phyloP scores from a whole-genome alignment of 495 filamentous ascomycete species.

The Sordaria brevicollis region DNA sequence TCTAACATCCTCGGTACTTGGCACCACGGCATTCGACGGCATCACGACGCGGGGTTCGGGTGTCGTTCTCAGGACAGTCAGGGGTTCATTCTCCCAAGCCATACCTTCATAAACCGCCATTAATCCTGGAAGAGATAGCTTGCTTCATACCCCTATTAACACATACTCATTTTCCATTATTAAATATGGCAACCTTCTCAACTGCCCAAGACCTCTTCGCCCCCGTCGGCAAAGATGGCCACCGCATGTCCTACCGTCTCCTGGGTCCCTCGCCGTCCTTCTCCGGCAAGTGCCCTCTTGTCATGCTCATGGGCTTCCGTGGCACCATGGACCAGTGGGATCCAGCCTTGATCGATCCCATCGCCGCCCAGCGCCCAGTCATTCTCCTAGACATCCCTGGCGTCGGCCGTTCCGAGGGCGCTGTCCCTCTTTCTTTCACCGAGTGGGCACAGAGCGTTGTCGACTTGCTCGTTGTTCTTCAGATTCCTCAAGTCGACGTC shows the following conservation, averaged over 20 bases:
- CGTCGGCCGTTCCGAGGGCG: conserved; percentile 13
- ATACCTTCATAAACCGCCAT: background rate
- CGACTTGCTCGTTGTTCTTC: conserved; percentile 47
- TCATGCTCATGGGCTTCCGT: conserved; percentile 22
- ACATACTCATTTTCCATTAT: background rate
- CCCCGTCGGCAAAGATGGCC: background rate
- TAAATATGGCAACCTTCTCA: background rate
- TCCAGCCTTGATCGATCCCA: conserved; percentile 16
- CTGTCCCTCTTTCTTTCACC: conserved; percentile 9
- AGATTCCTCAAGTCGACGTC: conserved; percentile 46
- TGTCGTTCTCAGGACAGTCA: background rate
- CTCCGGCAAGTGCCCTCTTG: conserved; percentile 16
- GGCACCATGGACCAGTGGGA: conserved; percentile 24
- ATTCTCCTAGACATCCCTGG: conserved; percentile 18
- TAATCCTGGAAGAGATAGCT: too few species aligned
- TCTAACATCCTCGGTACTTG: background rate
- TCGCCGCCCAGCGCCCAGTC: conserved; percentile 13
- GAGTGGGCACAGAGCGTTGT: conserved; percentile 47
- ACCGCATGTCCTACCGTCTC: conserved; percentile 11
- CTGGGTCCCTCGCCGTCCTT: conserved; percentile 9
- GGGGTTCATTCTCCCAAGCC: background rate
- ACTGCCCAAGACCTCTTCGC: background rate
- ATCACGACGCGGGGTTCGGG: background rate
- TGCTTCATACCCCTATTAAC: too few species aligned
- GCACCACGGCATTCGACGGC: background rate